Base-by-base conservation (phyloP, 139 green algal species). In the Auxenochlorella protothecoides region DNA sequence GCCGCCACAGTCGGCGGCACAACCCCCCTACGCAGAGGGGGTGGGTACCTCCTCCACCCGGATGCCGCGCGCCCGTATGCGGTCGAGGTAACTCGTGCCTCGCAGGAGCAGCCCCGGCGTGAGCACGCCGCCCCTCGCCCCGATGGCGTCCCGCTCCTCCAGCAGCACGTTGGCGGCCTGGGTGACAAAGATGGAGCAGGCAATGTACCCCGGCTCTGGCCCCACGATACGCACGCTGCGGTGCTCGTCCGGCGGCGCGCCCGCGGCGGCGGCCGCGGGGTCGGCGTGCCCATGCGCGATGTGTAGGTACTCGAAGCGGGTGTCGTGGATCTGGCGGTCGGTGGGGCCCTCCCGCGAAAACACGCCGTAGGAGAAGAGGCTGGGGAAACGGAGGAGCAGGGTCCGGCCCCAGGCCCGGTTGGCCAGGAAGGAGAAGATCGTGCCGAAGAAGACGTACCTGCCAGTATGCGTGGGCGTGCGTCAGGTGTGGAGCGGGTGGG, bases 151-250 rank as follows among this genome's bases (percentile, higher is more conserved):
- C 53, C 69, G 66, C 72, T 90, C 83, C 59, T 86, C 72, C 65
- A 89, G 77, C 52, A 90, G 63, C 9, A 72, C 79, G 51, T 81
- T 52, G 10, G 85, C 83, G 44, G 78, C 68, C 76, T 86, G 78
- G 12, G 68, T 73, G 0, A 89, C 68, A 61, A 91, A 84, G 53
- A 86, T 82, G 0, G 77, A 68, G 15, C 83, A 89, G 44, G 76
- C 81, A 4, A 86, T 72, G 78, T 91, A 91, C 53, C 83, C 85
- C 0, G 83, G 86, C 79, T 91, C 86, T 7, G 83, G 83, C 0
- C 82, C 74, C 27, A 55, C 63, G 55, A 90, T 70, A 0, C 59
- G 53, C 2, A 75, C 72, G 12, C 76, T 61, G 5, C 85, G 51
- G 65, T 81, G 65, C 68, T 72, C 11, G 52, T 82, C 79, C 0